These are phyloP conservation scores for Flammula alnicola DNA, from an alignment of 1,284 basidiomycete genomes.

Conservation along the genomic window DNA sequence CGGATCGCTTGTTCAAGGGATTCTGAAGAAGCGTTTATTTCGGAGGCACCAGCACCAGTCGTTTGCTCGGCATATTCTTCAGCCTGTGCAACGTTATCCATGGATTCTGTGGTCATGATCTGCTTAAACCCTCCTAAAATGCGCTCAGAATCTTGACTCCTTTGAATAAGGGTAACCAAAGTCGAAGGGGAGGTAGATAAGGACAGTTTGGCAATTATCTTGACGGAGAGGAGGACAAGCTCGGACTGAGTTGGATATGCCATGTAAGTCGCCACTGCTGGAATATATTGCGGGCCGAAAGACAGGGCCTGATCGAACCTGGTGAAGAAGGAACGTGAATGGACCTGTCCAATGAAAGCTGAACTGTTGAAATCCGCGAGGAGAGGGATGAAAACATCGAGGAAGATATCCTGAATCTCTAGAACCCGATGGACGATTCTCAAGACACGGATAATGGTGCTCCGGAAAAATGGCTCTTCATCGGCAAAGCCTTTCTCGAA, in stretches of 20 bases:
- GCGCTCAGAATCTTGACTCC: slow-evolving; percentile 84
- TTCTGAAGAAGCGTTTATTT: slow-evolving; percentile 49
- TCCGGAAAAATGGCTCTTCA: slow-evolving; percentile 72
- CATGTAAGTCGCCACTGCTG: slow-evolving; percentile 85
- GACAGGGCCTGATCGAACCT: slow-evolving; percentile 84
- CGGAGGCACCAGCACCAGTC: slow-evolving; percentile 75
- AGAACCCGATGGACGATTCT: slow-evolving; percentile 84
- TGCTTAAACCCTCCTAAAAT: slow-evolving; percentile 83
- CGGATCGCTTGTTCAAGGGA: slow-evolving; percentile 73
- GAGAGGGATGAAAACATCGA: slow-evolving; percentile 86
- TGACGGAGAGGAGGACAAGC: slow-evolving; percentile 79
- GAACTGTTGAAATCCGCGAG: slow-evolving; percentile 64
- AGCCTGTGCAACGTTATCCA: slow-evolving; percentile 60
- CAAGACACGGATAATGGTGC: slow-evolving; percentile 80
- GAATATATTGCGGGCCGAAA: slow-evolving; percentile 77
- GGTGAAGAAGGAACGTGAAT: slow-evolving; percentile 71
- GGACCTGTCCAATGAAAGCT: slow-evolving; percentile 54
- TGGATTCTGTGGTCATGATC: slow-evolving; percentile 67
- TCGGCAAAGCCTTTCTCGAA: slow-evolving; percentile 74
- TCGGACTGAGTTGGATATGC: slow-evolving; percentile 75
- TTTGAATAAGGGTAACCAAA: slow-evolving; percentile 81
- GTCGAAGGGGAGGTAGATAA: slow-evolving; percentile 62
- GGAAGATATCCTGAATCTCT: slow-evolving; percentile 87
- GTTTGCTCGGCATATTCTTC: slow-evolving; percentile 61
- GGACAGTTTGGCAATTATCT: slow-evolving; percentile 78